Evolutionary conservation across 257 asterid species (phyloP).

Genomic region (Nicotiana attenuata): DNA sequence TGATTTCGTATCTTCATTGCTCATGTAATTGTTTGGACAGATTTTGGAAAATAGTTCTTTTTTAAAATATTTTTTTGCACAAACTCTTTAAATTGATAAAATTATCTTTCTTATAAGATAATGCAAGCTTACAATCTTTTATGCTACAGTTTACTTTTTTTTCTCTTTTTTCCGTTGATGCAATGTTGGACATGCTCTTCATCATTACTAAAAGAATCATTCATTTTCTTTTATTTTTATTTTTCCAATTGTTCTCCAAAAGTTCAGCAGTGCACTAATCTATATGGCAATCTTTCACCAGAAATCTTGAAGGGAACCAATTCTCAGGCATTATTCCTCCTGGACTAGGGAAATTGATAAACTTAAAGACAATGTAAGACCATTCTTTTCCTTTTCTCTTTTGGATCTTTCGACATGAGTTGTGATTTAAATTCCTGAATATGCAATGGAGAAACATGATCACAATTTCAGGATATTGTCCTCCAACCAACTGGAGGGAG

Average conservation of each 20-base stretch:
- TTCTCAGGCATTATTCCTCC: constrained; percentile 73
- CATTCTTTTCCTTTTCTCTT: constrained; percentile 10
- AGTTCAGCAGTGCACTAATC: not conserved
- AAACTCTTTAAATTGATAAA: not conserved
- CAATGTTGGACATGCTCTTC: not conserved
- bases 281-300: constrained; percentile 21
- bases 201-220: not conserved
- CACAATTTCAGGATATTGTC: constrained; percentile 70
- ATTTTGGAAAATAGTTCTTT: not conserved
- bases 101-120: not conserved
- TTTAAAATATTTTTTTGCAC: not conserved
- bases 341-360: constrained; percentile 55
- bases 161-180: not conserved
- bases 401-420: not conserved
- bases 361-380: constrained; percentile 62
- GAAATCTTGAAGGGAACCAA: constrained; percentile 78
- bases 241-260: not conserved
- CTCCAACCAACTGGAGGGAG: constrained; percentile 67
- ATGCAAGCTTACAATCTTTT: not conserved
- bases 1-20: constrained; percentile 6
- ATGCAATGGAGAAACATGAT: constrained; percentile 8
- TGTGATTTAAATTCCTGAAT: constrained; percentile 14
- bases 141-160: not conserved
- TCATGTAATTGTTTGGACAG: not conserved
- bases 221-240: not conserved